Base-by-base conservation (phyloP, 768 basidiomycete genomes). In the Boletus sp. region DNA sequence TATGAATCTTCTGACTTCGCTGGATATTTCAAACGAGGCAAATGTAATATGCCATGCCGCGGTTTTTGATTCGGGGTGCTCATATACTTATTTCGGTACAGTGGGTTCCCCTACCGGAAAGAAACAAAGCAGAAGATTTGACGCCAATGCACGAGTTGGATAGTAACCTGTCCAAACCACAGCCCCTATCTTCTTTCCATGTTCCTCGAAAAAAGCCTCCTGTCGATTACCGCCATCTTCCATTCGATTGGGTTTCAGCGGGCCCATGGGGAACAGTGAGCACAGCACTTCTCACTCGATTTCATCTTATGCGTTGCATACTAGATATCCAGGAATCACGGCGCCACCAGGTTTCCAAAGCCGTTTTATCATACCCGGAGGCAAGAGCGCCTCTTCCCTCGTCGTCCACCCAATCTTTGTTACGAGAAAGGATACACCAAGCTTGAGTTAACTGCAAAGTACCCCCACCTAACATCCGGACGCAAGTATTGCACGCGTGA, bases 391-490 rank as follows among this genome's bases (percentile, higher is more conserved):
- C 39, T 64, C 29, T 51, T 50, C n/a, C 54, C 55, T 39, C 47
- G 39, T 47, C 68, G 66, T 21, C 40, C 62, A 13, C 60, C 69
- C 23, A 70, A 54, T 46, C 50, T 70, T 27, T 61, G 62, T 50
- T 50, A 55, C 39, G 67, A 65, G 27, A 57, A 47, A 15, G 63
- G 58, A 4, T 72, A 59, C 43, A 51, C 53, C 40, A 70, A 71
- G 25, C 60, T 71, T 21, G 58, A 56, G 34, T 19, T 69, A 25
- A 60, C 54, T n/a, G 60, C 59, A 40, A 65, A 65, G 53, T 74
- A 79, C 54, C 79, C 77, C 51, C 70, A 73, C 40, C 64, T 79
- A 5, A 70, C 79, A 3, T 80, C 79, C 38, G 73, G 80, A 74
- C 52, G 68, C 71, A 70, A 59, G 57, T 60, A 8, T 34, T 47